Evolutionary conservation across 2,329 filamentous ascomycete genomes (phyloP).

Genomic region (Sclerotinia borealis): DNA sequence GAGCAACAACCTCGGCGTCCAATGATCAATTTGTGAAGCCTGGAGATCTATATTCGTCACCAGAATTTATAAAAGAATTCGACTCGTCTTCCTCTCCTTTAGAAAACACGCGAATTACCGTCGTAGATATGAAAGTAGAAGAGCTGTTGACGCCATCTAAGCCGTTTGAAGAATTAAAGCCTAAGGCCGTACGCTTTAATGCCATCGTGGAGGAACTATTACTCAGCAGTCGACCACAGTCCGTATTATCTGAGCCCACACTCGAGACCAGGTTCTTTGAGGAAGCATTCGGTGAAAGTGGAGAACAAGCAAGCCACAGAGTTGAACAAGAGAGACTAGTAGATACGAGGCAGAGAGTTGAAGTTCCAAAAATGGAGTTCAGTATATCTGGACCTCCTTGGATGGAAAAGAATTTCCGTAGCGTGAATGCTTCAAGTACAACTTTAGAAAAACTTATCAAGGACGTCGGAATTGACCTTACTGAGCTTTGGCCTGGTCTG

Average conservation of each 20-base stretch:
- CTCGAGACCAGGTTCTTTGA: slow-evolving; percentile 23
- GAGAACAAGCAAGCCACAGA: slow-evolving; percentile 18
- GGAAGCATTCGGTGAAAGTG: slow-evolving; percentile 23
- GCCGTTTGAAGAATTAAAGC: not conserved
- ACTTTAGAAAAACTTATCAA: slow-evolving; percentile 28
- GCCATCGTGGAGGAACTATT: slow-evolving; percentile 25
- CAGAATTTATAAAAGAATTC: slow-evolving; percentile 15
- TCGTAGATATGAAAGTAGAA: slow-evolving; percentile 28
- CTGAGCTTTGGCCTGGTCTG: slow-evolving; percentile 36
- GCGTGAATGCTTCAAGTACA: slow-evolving; percentile 22
- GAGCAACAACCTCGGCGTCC: slow-evolving; percentile 3
- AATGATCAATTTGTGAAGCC: slow-evolving; percentile 54
- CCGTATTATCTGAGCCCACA: slow-evolving; percentile 1
- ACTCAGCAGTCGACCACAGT: slow-evolving; percentile 9
- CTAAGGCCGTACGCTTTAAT: slow-evolving; percentile 27
- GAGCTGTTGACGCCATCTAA: slow-evolving; percentile 26
- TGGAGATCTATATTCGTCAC: slow-evolving; percentile 48
- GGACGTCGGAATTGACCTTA: slow-evolving; percentile 26
- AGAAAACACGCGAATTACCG: slow-evolving; percentile 13
- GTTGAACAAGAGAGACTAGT: slow-evolving; percentile 31
- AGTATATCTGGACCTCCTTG: slow-evolving; percentile 41
- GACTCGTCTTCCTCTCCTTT: slow-evolving; percentile 1
- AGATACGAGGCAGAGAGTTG: slow-evolving; percentile 39
- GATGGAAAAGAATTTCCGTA: slow-evolving; percentile 29
- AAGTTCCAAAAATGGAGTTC: slow-evolving; percentile 43